A percentile compares a stretch with the other conserved stretches of the same genome.
These are phyloP conservation scores for Rhypophila decipiens DNA, from an alignment of 495 filamentous ascomycete species.

Conservation along the genomic window DNA sequence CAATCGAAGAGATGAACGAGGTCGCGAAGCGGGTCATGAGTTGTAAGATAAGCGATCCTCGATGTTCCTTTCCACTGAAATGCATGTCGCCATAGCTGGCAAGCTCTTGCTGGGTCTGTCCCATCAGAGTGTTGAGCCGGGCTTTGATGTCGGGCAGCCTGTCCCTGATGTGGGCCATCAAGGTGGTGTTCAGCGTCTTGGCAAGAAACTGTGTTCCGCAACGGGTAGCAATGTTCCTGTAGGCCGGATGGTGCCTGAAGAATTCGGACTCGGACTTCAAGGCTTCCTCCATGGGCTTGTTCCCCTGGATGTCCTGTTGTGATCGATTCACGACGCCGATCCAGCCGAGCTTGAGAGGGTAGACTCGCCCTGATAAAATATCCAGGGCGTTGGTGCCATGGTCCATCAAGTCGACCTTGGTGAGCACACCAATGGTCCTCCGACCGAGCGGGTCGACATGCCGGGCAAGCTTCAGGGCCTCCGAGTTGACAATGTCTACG, in stretches of 20 bases:
- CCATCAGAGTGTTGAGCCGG: slow-evolving; percentile 95
- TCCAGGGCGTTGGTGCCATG: slow-evolving; percentile 98
- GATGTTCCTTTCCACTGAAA: slow-evolving; percentile 95
- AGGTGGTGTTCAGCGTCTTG: slow-evolving; percentile 87
- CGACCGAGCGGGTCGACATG: slow-evolving; percentile 94
- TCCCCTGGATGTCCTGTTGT: slow-evolving; percentile 96
- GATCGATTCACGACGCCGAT: slow-evolving; percentile 98
- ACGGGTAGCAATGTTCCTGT: slow-evolving; percentile 88
- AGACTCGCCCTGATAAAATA: slow-evolving; percentile 91
- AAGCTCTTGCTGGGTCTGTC: slow-evolving; percentile 96
- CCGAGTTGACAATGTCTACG: slow-evolving; percentile 97
- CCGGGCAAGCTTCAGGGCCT: slow-evolving; percentile 91
- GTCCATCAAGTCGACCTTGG: slow-evolving; percentile 98
- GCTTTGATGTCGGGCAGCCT: slow-evolving; percentile 97
- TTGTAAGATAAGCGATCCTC: slow-evolving; percentile 89
- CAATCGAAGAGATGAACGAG: slow-evolving; percentile 97
- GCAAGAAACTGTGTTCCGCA: slow-evolving; percentile 95
- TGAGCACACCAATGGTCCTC: slow-evolving; percentile 94
- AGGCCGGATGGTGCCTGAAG: slow-evolving; percentile 94
- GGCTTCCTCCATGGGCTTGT: slow-evolving; percentile 84
- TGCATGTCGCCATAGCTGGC: slow-evolving; percentile 98
- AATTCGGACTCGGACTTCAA: slow-evolving; percentile 88
- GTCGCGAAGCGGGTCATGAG: slow-evolving; percentile 98
- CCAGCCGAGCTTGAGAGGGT: slow-evolving; percentile 94
- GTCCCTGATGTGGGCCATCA: slow-evolving; percentile 96